phyloP scores from a whole-genome alignment of 148 eudicot species.

The Chenopodium berlandieri region DNA sequence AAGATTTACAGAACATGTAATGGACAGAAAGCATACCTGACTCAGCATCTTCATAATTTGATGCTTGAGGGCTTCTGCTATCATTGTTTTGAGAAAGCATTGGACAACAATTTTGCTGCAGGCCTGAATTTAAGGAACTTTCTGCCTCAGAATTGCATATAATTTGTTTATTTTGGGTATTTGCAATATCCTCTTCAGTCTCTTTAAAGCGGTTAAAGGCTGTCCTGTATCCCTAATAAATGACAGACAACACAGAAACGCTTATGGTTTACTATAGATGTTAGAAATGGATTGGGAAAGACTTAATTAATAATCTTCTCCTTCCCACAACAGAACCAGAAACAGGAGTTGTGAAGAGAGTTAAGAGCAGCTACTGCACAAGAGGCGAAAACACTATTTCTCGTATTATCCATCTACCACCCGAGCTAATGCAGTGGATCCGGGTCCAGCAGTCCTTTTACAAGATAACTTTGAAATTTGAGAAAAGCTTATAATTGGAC shows the following conservation, averaged over 20 bases:
- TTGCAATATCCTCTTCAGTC: slow-evolving; percentile 38
- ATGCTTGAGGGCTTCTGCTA: slow-evolving; percentile 51
- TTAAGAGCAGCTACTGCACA: no score
- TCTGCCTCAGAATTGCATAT: slow-evolving; percentile 43
- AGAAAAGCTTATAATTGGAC: no score
- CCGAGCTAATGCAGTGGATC: no score
- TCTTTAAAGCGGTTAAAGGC: slow-evolving; percentile 48
- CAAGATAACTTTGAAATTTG: no score
- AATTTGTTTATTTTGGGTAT: slow-evolving; percentile 34
- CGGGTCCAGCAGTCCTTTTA: no score
- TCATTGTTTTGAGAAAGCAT: slow-evolving; percentile 48
- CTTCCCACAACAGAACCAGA: not conserved
- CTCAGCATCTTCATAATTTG: slow-evolving; percentile 70
- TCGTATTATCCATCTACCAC: no score
- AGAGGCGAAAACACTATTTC: no score
- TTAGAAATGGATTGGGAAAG: no score
- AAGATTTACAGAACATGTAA: slow-evolving; percentile 3
- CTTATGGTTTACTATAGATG: not conserved
- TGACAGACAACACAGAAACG: slow-evolving; percentile 7
- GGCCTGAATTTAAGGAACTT: slow-evolving; percentile 42
- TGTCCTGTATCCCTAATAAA: slow-evolving; percentile 56
- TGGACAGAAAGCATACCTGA: slow-evolving; percentile 43
- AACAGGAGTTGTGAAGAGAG: no score
- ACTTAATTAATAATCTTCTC: not conserved
- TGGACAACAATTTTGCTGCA: slow-evolving; percentile 34